Base-by-base conservation (phyloP, 1,139 yeast species). In the Yamadazyma friedrichii region DNA sequence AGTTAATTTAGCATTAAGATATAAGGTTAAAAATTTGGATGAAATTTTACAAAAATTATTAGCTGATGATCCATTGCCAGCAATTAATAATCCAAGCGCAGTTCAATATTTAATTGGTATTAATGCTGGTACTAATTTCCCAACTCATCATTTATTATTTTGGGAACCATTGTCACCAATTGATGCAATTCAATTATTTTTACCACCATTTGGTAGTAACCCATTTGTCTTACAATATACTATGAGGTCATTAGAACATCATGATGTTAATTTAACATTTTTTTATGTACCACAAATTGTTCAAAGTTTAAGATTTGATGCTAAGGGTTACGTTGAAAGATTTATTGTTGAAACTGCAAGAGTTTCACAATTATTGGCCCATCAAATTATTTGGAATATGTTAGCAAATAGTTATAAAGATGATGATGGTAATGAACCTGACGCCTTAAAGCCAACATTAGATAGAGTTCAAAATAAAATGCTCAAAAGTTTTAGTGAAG, bases 271-370 rank as follows among this genome's bases (percentile, higher is more conserved):
- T 54, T 67, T 87, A 47, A 88, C 97, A 0, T 94, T 94, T 67
- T 94, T 94, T 62, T 94, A 94, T 57, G 98, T 94, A 34, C 98
- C 99, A 1, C 98, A 94, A 61, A 88, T 94, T 61, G 98, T 94
- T 13, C 99, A 94, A 63, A 78, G 88, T 45, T 73, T 94, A 49
- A 77, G 98, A 51, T 84, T 83, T 59, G 98, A 93, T 60, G 67
- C 65, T 6, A 70, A 78, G 42, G 98, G 97, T 1, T 91, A 89
- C 53, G 95, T 91, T 39, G 91, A 87, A 53, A 77, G 89, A 49
- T 88, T 87, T 58, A 91, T 94, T 50, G 65, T 93, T 44, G 98
- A 93, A 59, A 88, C 98, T 0, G 98, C 96, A 3, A 84, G 85
- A 56, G 87, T 89, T 16, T 84, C 95, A 29, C 95, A 87, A 54